Evolutionary conservation across 176 grass and related monocot species (phyloP), one percentile per base, ranked within the genome.

Genomic region (Pharus latifolius): DNA sequence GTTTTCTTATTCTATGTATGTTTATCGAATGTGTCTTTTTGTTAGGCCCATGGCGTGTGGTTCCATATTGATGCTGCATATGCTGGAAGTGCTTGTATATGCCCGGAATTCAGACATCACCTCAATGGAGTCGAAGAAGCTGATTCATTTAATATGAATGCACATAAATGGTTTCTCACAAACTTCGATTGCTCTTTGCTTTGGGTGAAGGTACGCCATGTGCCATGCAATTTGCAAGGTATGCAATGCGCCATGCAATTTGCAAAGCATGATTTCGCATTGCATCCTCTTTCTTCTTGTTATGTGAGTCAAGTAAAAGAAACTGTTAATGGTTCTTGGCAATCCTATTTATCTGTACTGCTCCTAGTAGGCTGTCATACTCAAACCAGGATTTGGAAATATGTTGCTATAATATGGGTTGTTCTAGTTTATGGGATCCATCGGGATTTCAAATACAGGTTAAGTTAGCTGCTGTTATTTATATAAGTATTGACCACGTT

Each of bases 111-210:
- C 42, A 55, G 82, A 48, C 82, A 88, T 78, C 66, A 91, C 69
- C 62, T 96, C 11, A 43, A 91, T 75, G 92, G 92, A 12, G 79
- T 96, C 13, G 92, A 96, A 79, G 76, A 83, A 51, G 92, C 92
- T 49, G 85, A 96, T 85, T 96, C 92, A 33, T 86, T 91, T 74
- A 78, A 84, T 65, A 88, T 96, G 88, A 96, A 96, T 71, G 85
- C 92, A n/a, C 92, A 96, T 64, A 96, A 91, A 74, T 91, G 88
- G 88, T 87, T 91, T 66, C 88, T 91, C 33, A 87, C 88, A 42
- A 87, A 91, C 53, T 87, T 91, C 12, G 88, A 91, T 69, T 91
- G 88, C 81, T 91, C 88, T 6, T 70, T 91, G 50, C 67, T 87
- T 50, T 91, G 88, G 88, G 80, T 91, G 66, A 80, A 91, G 77